phyloP scores from a whole-genome alignment of 495 filamentous ascomycete species.

The Melanomma pulvis-pyrius region DNA sequence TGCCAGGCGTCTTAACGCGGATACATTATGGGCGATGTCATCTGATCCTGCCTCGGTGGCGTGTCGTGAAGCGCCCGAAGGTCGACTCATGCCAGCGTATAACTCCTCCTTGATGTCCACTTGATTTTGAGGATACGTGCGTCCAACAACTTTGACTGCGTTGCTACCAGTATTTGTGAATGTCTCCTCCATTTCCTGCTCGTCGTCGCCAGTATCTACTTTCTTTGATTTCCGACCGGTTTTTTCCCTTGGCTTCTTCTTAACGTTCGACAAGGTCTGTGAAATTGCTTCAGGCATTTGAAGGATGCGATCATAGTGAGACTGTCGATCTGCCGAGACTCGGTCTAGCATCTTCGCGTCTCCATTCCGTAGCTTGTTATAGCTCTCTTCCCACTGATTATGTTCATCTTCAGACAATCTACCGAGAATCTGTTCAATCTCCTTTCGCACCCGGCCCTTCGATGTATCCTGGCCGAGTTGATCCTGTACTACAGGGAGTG shows the following conservation, averaged over 20 bases:
- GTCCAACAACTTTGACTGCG: too few relatives aligned
- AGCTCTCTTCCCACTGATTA: constrained; percentile 10
- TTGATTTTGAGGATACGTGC: too few relatives aligned
- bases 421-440: constrained; percentile 4
- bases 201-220: background rate
- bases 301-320: background rate
- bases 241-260: background rate
- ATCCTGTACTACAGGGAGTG: constrained; percentile 5
- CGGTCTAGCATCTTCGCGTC: constrained; percentile 16
- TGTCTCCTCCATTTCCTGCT: background rate
- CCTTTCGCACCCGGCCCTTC: background rate
- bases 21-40: background rate
- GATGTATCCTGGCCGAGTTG: constrained; percentile 8
- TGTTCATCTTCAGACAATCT: constrained; percentile 1
- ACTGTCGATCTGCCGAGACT: background rate
- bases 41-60: background rate
- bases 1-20: background rate
- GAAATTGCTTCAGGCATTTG: background rate
- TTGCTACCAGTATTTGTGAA: background rate
- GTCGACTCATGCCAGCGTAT: too few relatives aligned
- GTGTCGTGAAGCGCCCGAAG: background rate
- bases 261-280: too few relatives aligned
- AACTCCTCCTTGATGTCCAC: too few relatives aligned
- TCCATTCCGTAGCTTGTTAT: constrained; percentile 5
- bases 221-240: background rate